phyloP scores from a whole-genome alignment of 148 eudicot species.

The Fallopia convolvulus region DNA sequence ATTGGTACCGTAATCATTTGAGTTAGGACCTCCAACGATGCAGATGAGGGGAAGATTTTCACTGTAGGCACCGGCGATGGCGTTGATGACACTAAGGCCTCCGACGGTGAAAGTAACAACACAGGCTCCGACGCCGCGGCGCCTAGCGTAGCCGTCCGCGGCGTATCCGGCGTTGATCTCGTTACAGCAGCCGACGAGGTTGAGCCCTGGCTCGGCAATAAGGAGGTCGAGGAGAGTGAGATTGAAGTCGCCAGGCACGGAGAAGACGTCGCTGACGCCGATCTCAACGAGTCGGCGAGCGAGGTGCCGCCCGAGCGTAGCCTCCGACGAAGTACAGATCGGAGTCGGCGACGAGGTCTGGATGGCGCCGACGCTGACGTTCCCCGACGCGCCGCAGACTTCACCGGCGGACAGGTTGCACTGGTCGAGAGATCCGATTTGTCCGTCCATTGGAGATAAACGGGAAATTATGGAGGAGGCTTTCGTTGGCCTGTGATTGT shows the following conservation, averaged over 20 bases:
- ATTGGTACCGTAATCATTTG: conserved; percentile 76
- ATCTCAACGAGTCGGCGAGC: conserved; percentile 67
- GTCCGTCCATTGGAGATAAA: conserved; percentile 37
- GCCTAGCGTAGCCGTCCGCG: conserved; percentile 78
- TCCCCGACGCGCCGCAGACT: conserved; percentile 32
- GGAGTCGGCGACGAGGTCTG: conserved; percentile 18
- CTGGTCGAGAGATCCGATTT: conserved; percentile 40
- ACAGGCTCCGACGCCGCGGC: conserved; percentile 79
- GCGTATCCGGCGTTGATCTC: conserved; percentile 98
- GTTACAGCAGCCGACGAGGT: conserved; percentile 74
- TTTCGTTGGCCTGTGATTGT: no score
- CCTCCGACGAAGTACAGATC: conserved; percentile 19
- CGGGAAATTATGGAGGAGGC: no score
- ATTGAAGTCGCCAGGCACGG: conserved; percentile 89
- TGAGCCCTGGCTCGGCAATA: conserved; percentile 66
- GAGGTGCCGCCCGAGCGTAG: conserved; percentile 68
- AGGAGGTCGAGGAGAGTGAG: conserved; percentile 77
- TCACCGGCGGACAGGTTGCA: conserved; percentile 23
- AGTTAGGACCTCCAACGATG: conserved; percentile 83
- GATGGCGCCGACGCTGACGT: conserved; percentile 18
- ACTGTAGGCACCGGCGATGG: conserved; percentile 82
- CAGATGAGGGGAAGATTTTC: conserved; percentile 80
- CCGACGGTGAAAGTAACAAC: conserved; percentile 90
- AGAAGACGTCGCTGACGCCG: conserved; percentile 65
- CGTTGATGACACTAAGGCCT: conserved; percentile 71